A percentile compares a stretch with the other conserved stretches of the same genome.
Conservation (phyloP, 1,284 basidiomycete genomes). For the Boletus smithii region DNA sequence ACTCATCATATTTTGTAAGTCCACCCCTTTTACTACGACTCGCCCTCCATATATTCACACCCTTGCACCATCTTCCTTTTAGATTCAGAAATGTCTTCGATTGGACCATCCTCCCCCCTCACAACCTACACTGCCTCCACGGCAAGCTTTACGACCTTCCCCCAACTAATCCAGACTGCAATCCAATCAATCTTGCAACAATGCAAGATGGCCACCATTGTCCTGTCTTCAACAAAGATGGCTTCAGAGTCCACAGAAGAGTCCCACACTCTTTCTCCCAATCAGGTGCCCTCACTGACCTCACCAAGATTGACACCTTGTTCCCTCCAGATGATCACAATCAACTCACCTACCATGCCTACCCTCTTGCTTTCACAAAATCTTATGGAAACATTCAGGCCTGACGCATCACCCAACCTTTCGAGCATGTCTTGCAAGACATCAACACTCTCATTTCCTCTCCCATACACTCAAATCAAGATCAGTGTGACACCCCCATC, state of each 20-base stretch:
- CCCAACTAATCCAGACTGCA: not conserved
- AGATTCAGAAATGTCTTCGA: not conserved
- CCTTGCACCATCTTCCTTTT: no score
- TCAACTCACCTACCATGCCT: not conserved
- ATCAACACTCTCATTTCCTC: not conserved
- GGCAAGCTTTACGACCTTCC: not conserved
- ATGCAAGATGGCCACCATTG: not conserved
- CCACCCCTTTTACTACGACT: no score
- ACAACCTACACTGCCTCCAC: not conserved
- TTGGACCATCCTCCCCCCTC: not conserved
- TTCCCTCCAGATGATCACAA: not conserved
- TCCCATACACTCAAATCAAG: not conserved
- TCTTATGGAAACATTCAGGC: conserved; percentile 1
- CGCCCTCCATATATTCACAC: no score
- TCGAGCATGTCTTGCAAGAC: not conserved
- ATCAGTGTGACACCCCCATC: not conserved
- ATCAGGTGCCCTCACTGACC: conserved; percentile 2
- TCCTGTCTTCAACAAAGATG: not conserved
- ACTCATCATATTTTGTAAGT: conserved; percentile 5
- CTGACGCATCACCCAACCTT: not conserved
- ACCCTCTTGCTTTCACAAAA: conserved; percentile 10
- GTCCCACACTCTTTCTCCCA: not conserved
- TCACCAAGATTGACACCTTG: not conserved
- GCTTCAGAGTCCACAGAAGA: not conserved
- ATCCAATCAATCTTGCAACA: not conserved